These are phyloP conservation scores for Pseudogymnoascus sp. DNA, from an alignment of 2,329 filamentous ascomycete genomes.

Conservation along the genomic window DNA sequence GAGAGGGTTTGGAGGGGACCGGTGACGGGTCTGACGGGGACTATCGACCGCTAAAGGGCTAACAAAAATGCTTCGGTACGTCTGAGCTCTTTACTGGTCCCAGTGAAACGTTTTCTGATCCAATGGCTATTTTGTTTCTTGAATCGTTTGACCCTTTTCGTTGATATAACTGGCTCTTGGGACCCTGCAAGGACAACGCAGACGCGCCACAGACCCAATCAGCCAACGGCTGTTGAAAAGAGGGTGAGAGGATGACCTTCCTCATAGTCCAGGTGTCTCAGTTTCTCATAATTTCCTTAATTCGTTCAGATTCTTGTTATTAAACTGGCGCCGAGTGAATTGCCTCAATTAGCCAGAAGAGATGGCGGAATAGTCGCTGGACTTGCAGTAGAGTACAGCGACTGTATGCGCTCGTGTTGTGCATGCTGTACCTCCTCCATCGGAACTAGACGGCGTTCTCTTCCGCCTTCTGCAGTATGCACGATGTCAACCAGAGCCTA, in stretches of 20 bases:
- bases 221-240: constrained; percentile 1
- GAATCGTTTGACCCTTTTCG: not conserved
- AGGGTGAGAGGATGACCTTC: constrained; percentile 5
- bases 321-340: not conserved
- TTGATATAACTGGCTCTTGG: constrained; percentile 8
- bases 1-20: not conserved
- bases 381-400: constrained; percentile 2
- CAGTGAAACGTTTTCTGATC: constrained; percentile 3
- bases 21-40: not conserved
- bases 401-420: constrained; percentile 6
- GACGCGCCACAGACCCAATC: constrained; percentile 1
- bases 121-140: not conserved
- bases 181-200: constrained; percentile 10
- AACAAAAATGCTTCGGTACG: not conserved
- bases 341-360: not conserved
- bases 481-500: not conserved
- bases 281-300: constrained; percentile 3
- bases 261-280: not conserved
- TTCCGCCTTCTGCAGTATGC: constrained; percentile 9
- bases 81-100: not conserved
- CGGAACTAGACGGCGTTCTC: constrained; percentile 8
- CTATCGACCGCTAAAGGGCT: not conserved
- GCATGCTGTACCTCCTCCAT: constrained; percentile 10
- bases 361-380: not conserved
- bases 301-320: not conserved